Evolutionary conservation across 2,329 filamentous ascomycete genomes (phyloP).

Genomic region (Dactylonectria estremocensis): DNA sequence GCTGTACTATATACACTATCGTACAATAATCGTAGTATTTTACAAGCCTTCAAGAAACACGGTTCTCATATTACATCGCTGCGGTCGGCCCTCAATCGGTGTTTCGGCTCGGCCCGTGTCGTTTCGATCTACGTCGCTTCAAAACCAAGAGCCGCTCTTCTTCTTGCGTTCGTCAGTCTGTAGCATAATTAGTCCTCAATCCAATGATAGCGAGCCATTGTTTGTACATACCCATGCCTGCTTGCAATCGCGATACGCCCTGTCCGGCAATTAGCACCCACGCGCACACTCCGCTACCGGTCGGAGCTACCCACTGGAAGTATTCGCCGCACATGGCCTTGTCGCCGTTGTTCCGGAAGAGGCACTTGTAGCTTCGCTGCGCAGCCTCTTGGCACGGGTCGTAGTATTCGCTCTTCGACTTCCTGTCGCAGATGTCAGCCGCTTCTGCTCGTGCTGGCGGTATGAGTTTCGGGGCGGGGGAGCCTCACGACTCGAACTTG

Average conservation of each 20-base stretch:
- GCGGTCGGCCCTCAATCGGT: not conserved
- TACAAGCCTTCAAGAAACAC: constrained; percentile 12
- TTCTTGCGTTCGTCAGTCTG: constrained; percentile 55
- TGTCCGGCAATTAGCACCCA: constrained; percentile 56
- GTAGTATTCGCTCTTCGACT: constrained; percentile 89
- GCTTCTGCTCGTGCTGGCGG: not conserved
- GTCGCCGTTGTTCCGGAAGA: constrained; percentile 91
- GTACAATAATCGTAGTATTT: constrained; percentile 28
- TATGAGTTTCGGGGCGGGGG: not conserved
- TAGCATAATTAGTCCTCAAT: constrained; percentile 9
- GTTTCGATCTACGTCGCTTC: constrained; percentile 2
- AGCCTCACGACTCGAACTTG: constrained; percentile 75
- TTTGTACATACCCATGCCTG: constrained; percentile 82
- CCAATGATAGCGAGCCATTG: not conserved
- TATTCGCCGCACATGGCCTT: constrained; percentile 93
- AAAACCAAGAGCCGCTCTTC: constrained; percentile 49
- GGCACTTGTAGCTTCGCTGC: constrained; percentile 85
- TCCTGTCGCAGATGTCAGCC: constrained; percentile 67
- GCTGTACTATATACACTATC: constrained; percentile 16
- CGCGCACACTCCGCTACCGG: not conserved
- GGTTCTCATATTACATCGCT: not conserved
- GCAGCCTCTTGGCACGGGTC: constrained; percentile 97
- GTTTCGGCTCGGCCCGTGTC: not conserved
- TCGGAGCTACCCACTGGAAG: constrained; percentile 80
- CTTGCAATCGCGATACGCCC: constrained; percentile 95